Evolutionary conservation across 345 rosid species (phyloP), one percentile per base, ranked within the genome.

Genomic region (Cardamine occulta): DNA sequence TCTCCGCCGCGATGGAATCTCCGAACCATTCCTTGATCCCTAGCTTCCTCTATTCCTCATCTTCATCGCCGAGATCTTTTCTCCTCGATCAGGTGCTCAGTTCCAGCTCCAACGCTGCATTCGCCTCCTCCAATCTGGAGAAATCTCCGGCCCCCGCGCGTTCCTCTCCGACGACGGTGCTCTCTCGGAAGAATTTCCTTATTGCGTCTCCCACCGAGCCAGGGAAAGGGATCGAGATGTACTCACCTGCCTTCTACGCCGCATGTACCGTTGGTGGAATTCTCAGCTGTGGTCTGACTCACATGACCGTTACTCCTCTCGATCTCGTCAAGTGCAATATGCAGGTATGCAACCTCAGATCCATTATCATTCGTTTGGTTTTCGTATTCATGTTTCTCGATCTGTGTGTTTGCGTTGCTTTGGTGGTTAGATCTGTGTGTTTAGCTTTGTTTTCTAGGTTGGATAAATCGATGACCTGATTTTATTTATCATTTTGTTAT

Each of bases 291-390:
- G 99, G 98, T 49, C 86, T 88, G 40, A 96, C 99, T 79, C 99
- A 96, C 81, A 96, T 39, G 97, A 21, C 92, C 47, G 89, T 96
- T 71, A 96, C 99, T 67, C 99, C 99, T 69, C 99, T 96, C 69
- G 99, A 96, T 78, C 96, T 93, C 31, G 97, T 96, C 89, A 96
- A 96, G 86, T 93, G 99, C 67, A 96, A 96, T 79, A 96, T 96
- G 98, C 99, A 96, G 97, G 99, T 93, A 12, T 47, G 5, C 11
- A 37, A 23, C 35, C 40, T 59, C 35, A 62, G 26, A 53, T 66
- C 74, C 37, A 2, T 40, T 63, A 13, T 72, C 42, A 1, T 70
- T 31, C 7, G 6, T 55, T 10, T 58, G 57, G 57, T 15, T 34
- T 47, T 28, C 28, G 3, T 29, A 31, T 31, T 68, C 64, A 6